Base-by-base conservation (phyloP, 768 basidiomycete genomes). In the Piloderma croceum region DNA sequence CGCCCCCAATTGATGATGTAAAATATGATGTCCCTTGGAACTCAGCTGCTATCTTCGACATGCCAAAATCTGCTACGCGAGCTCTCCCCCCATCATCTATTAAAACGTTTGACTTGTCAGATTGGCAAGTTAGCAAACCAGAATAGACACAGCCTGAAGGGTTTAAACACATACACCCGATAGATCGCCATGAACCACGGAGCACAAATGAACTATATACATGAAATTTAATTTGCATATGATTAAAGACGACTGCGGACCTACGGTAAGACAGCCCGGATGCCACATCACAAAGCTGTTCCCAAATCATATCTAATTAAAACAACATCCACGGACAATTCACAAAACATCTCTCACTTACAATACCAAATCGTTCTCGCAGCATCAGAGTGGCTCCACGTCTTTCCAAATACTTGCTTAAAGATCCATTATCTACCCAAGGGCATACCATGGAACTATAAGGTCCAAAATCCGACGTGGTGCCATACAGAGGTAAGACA, bases 361-460 rank as follows among this genome's bases (percentile, higher is more conserved):
- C n/a, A n/a, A n/a, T n/a, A n/a, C n/a, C n/a, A n/a, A n/a, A n/a
- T n/a, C n/a, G n/a, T n/a, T n/a, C n/a, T n/a, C n/a, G n/a, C n/a
- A n/a, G n/a, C n/a, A n/a, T 15, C 3, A 49, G 46, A 3, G 19
- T 15, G 11, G 22, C 27, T 13, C 29, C 47, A 4, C 21, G 24
- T 10, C 31, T 33, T 9, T 33, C 31, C 20, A 63, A 38, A 36
- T 61, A 63, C 1, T 38, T 25, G 2, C 45, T 45, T 4, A 63
- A 49, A n/a, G 45, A 31, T 0, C 60, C 61, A 22, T 61, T 52
- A 9, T 61, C 56, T 15, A 52, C 33, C 61, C 61, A 63, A 3
- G 63, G 63, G 17, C 43, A 63, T 13, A 63, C 47, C 52, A 63
- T 59, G 2, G 63, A 56, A 2, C 44, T 38, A 38, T 61, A 51